Evolutionary conservation across 805 yeast genomes (phyloP).

Genomic region (Starmerella bacillaris): DNA sequence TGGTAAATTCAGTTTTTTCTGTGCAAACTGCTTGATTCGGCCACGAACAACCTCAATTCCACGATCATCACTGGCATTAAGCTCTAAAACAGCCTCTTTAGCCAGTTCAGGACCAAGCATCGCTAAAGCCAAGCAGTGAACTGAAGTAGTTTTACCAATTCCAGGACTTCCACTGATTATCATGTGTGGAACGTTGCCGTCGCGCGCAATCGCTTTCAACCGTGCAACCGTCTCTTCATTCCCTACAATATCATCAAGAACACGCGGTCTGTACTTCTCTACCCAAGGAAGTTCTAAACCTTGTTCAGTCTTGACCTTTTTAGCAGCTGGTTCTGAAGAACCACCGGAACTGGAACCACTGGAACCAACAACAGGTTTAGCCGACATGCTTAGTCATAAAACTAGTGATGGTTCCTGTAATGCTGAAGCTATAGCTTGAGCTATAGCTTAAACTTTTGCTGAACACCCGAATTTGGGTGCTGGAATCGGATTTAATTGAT

Average conservation of each 20-base stretch:
- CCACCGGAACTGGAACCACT: no score
- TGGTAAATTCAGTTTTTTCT: constrained; percentile 73
- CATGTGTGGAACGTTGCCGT: constrained; percentile 94
- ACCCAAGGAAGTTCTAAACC: constrained; percentile 35
- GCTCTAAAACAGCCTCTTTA: constrained; percentile 70
- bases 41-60: constrained; percentile 94
- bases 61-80: constrained; percentile 93
- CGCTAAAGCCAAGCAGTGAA: constrained; percentile 75
- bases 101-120: constrained; percentile 49
- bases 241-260: constrained; percentile 75
- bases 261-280: constrained; percentile 82
- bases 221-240: constrained; percentile 79
- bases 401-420: no score
- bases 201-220: constrained; percentile 63
- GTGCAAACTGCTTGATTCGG: constrained; percentile 89
- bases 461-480: no score
- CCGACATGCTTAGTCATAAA: no score
- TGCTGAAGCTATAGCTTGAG: no score
- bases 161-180: constrained; percentile 91
- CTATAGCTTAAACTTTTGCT: no score
- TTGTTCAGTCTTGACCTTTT: constrained; percentile 5
- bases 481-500: no score
- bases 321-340: constrained; percentile 15
- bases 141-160: constrained; percentile 89
- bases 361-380: no score